phyloP scores from a whole-genome alignment of 495 filamentous ascomycete genomes.

The Aspergillus taichungensis region DNA sequence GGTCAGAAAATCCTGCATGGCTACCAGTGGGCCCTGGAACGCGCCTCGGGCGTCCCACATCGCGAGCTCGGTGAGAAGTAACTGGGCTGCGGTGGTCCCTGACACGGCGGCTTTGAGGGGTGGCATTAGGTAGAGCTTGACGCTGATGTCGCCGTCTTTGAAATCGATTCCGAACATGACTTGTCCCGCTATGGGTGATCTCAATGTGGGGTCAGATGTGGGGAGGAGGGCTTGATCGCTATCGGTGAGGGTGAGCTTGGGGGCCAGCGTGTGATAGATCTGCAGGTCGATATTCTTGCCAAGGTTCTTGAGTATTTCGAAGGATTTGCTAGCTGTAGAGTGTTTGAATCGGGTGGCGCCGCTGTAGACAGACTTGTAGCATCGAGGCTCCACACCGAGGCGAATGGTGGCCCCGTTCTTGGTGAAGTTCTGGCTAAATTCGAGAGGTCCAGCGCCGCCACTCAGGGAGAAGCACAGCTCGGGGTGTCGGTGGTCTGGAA shows the following conservation, averaged over 20 bases:
- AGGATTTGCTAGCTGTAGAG: neutral
- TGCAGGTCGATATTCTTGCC: neutral
- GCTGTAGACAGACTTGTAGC: neutral
- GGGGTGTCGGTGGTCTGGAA: neutral
- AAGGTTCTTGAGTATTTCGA: neutral
- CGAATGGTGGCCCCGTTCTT: neutral
- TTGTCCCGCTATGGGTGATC: neutral
- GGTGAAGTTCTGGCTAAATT: slow-evolving; percentile 5
- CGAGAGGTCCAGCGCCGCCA: neutral
- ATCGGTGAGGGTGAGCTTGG: neutral
- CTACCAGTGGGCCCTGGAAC: no score
- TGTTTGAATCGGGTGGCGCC: neutral
- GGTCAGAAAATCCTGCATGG: no score
- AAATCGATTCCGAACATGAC: slow-evolving; percentile 1
- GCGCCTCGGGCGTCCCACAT: neutral
- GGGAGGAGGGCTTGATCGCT: neutral
- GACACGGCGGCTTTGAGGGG: neutral
- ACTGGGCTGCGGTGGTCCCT: neutral
- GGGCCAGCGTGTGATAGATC: neutral
- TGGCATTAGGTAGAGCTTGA: slow-evolving; percentile 4
- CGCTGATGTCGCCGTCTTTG: neutral
- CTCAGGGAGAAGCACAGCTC: neutral
- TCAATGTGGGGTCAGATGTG: neutral
- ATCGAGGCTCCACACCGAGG: neutral
- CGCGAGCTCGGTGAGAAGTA: neutral